phyloP scores from a whole-genome alignment of 2,329 filamentous ascomycete genomes.

The Hypoxylon sp. region DNA sequence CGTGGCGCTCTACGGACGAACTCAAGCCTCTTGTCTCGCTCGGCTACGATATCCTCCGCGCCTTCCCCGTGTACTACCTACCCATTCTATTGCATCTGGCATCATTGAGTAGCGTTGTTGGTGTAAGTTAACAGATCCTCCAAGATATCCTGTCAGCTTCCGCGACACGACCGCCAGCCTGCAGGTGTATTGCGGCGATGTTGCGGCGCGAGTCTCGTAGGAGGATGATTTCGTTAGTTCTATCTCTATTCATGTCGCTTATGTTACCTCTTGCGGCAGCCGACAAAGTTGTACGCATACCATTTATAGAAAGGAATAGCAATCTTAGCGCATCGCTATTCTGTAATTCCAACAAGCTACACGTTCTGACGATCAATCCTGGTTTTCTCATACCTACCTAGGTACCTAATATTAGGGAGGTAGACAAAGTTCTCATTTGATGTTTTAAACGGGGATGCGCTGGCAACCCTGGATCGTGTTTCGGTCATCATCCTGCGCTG shows the following conservation, averaged over 20 bases:
- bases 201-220: conserved; percentile 24
- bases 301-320: conserved; percentile 13
- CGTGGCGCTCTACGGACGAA: conserved; percentile 6
- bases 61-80: conserved; percentile 1
- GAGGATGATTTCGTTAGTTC: not conserved
- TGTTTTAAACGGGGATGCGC: not conserved
- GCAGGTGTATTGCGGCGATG: conserved; percentile 17
- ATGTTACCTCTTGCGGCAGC: conserved; percentile 33
- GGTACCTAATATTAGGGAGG: not conserved
- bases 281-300: conserved; percentile 13
- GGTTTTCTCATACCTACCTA: not conserved
- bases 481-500: conserved; percentile 8
- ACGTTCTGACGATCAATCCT: not conserved
- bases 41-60: conserved; percentile 2
- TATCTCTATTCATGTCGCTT: conserved; percentile 25
- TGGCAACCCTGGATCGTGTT: conserved; percentile 3
- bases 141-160: conserved; percentile 16
- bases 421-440: not conserved
- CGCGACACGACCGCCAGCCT: conserved; percentile 22
- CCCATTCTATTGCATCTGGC: conserved; percentile 8
- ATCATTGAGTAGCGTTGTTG: conserved; percentile 4
- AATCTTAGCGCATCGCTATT: conserved; percentile 3
- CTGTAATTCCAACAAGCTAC: not conserved
- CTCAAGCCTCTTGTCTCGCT: conserved; percentile 13
- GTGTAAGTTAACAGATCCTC: conserved; percentile 11